Percentiles rank a stretch among this genome's conserved stretches.
Evolutionary conservation across 2,329 filamentous ascomycete species (phyloP).

Genomic region (Lachnellula occidentalis): DNA sequence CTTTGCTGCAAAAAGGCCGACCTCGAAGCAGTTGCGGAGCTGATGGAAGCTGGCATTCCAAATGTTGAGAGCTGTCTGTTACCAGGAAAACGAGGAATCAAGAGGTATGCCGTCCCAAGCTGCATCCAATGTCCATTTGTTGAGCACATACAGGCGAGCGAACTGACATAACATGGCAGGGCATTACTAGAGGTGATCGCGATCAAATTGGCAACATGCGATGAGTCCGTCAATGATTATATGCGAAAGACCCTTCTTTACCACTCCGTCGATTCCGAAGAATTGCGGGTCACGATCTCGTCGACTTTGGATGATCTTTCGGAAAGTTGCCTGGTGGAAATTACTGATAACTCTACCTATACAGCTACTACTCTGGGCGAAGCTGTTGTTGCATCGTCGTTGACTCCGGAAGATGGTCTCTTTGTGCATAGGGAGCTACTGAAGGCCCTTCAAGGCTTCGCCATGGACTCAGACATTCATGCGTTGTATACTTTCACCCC

Average conservation of each 20-base stretch:
- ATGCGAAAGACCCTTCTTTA: constrained; percentile 62
- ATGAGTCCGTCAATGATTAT: constrained; percentile 61
- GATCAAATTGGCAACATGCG: constrained; percentile 61
- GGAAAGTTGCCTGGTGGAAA: constrained; percentile 48
- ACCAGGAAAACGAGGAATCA: constrained; percentile 62
- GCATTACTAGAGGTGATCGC: constrained; percentile 67
- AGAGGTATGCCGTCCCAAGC: constrained; percentile 41
- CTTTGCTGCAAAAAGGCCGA: constrained; percentile 66
- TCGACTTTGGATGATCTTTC: constrained; percentile 54
- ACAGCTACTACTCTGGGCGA: constrained; percentile 60
- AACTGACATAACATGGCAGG: constrained; percentile 35
- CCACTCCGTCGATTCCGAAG: constrained; percentile 45
- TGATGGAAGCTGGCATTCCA: constrained; percentile 69
- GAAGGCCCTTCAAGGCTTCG: constrained; percentile 64
- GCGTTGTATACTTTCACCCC: constrained; percentile 74
- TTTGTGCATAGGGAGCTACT: constrained; percentile 67
- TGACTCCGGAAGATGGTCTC: constrained; percentile 69
- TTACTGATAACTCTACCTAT: constrained; percentile 47
- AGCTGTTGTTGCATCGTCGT: constrained; percentile 66
- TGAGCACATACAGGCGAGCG: not conserved
- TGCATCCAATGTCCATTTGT: not conserved
- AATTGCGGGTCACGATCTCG: constrained; percentile 50
- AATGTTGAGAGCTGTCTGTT: constrained; percentile 62
- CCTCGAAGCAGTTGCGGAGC: constrained; percentile 61
- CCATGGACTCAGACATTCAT: constrained; percentile 78